phyloP scores from a whole-genome alignment of 768 basidiomycete genomes.

The Thelephora aurantiotincta region DNA sequence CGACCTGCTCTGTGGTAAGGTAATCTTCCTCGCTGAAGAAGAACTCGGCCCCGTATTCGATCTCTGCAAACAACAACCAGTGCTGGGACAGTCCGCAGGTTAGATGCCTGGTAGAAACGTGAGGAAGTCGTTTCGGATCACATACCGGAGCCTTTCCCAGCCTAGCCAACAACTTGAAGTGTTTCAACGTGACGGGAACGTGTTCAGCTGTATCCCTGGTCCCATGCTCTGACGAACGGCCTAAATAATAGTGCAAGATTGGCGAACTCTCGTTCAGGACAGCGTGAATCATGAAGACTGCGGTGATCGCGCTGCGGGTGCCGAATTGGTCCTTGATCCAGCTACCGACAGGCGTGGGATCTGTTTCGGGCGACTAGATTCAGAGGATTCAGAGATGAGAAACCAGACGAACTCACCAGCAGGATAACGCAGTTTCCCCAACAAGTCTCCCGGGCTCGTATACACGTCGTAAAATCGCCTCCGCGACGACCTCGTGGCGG shows the following conservation, averaged over 20 bases:
- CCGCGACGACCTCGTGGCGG: slow-evolving; percentile 40
- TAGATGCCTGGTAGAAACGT: neutral
- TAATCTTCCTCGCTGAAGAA: slow-evolving; percentile 62
- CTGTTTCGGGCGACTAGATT: slow-evolving; percentile 18
- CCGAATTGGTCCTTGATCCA: slow-evolving; percentile 51
- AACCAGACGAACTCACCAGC: slow-evolving; percentile 27
- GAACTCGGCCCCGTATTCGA: slow-evolving; percentile 54
- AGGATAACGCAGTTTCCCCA: slow-evolving; percentile 44
- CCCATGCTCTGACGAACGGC: slow-evolving; percentile 13
- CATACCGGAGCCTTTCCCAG: slow-evolving; percentile 49
- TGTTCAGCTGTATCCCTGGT: slow-evolving; percentile 14
- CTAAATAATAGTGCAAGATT: slow-evolving; percentile 35
- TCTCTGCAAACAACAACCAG: slow-evolving; percentile 41
- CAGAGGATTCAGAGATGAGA: neutral
- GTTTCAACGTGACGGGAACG: slow-evolving; percentile 63
- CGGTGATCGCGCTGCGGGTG: slow-evolving; percentile 38
- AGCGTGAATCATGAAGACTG: slow-evolving; percentile 61
- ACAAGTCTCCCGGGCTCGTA: slow-evolving; percentile 20
- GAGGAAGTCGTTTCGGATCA: slow-evolving; percentile 1
- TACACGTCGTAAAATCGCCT: slow-evolving; percentile 39
- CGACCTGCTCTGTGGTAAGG: slow-evolving; percentile 21
- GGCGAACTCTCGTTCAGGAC: slow-evolving; percentile 50
- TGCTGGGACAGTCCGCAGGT: slow-evolving; percentile 21
- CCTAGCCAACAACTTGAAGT: slow-evolving; percentile 61
- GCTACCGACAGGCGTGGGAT: slow-evolving; percentile 38